phyloP scores from a whole-genome alignment of 805 yeast genomes.

The Clavispora carvajalis region DNA sequence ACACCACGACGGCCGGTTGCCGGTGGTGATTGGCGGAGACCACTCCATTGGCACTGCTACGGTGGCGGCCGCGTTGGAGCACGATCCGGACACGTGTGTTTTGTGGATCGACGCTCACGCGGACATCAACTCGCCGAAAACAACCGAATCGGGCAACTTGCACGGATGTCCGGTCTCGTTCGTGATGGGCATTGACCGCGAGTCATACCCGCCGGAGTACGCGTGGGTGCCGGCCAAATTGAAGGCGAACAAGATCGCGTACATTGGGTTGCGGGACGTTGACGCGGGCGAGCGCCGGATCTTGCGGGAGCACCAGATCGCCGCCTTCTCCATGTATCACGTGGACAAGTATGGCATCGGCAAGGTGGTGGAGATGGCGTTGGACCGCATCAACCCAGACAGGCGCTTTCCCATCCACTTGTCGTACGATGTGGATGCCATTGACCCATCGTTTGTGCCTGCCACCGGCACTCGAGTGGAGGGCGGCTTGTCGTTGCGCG shows the following conservation, averaged over 20 bases:
- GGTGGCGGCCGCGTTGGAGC: conserved; percentile 72
- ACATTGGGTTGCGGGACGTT: conserved; percentile 92
- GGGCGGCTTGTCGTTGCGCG: conserved; percentile 92
- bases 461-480: conserved; percentile 98
- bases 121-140: conserved; percentile 83
- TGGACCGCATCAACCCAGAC: conserved; percentile 69
- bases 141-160: conserved; percentile 82
- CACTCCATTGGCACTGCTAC: conserved; percentile 96
- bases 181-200: conserved; percentile 72
- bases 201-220: conserved; percentile 66
- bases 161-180: conserved; percentile 97
- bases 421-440: conserved; percentile 94
- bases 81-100: conserved; percentile 81
- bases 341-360: conserved; percentile 92
- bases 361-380: conserved; percentile 86
- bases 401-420: conserved; percentile 71
- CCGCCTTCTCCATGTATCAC: conserved; percentile 93
- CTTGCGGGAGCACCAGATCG: conserved; percentile 62
- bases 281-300: conserved; percentile 80
- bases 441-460: conserved; percentile 90
- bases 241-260: conserved; percentile 68
- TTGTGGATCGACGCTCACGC: conserved; percentile 99
- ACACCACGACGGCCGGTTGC: conserved; percentile 47
- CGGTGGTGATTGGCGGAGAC: conserved; percentile 92
- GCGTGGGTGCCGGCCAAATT: conserved; percentile 74